Evolutionary conservation across 2,329 filamentous ascomycete species (phyloP).

Genomic region (Sarocladiaceae sp.): DNA sequence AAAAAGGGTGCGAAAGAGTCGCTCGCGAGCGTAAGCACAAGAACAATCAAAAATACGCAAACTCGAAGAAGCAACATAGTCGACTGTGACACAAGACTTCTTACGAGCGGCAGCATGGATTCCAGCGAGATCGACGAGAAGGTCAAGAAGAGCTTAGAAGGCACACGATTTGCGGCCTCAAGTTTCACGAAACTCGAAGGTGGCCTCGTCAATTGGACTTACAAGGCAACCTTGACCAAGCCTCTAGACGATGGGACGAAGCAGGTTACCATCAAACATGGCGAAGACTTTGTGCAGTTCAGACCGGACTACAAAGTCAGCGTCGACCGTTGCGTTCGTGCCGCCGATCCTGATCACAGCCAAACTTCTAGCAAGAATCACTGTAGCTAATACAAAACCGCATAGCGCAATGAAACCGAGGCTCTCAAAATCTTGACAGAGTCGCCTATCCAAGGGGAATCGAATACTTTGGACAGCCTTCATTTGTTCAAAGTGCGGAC

Average conservation of each 20-base stretch:
- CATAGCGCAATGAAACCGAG: neutral
- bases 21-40: too few species aligned
- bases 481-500: conserved; percentile 35
- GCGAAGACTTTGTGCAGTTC: conserved; percentile 45
- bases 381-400: neutral
- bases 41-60: too few species aligned
- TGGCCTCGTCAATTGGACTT: neutral
- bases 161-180: neutral
- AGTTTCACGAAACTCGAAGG: neutral
- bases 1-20: too few species aligned
- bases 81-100: too few species aligned
- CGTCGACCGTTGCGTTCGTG: conserved; percentile 43
- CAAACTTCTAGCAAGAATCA: neutral
- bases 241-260: conserved; percentile 39
- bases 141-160: neutral
- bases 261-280: conserved; percentile 53
- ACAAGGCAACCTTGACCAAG: conserved; percentile 31
- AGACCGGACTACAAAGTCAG: conserved; percentile 41
- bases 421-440: neutral
- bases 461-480: conserved; percentile 20
- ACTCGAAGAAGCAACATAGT: neutral
- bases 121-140: neutral
- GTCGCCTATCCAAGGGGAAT: neutral
- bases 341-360: neutral
- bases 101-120: neutral